Conservation (phyloP, 2,329 filamentous ascomycete species). For the Penicillium sp. region DNA sequence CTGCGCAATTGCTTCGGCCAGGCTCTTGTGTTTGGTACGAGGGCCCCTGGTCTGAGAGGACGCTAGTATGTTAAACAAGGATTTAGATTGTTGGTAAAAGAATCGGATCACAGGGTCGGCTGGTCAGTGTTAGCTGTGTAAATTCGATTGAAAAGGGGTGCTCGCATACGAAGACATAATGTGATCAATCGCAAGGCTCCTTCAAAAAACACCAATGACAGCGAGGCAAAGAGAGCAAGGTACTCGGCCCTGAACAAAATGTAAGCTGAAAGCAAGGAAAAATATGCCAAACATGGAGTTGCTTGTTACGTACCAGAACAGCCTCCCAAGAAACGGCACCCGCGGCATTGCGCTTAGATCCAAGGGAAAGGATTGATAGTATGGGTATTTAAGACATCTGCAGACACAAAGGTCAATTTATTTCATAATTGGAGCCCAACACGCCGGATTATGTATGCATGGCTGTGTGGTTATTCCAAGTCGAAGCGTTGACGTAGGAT, state of each 20-base stretch:
- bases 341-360: slow-evolving; percentile 45
- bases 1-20: slow-evolving; percentile 74
- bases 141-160: background rate
- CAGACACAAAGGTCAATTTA: background rate
- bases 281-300: background rate
- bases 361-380: background rate
- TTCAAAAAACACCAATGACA: slow-evolving; percentile 78
- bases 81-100: slow-evolving; percentile 76
- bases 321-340: slow-evolving; percentile 61
- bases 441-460: background rate
- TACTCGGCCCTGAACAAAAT: slow-evolving; percentile 67
- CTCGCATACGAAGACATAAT: slow-evolving; percentile 70
- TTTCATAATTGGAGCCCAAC: background rate
- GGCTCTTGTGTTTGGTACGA: slow-evolving; percentile 63
- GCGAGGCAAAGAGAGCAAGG: slow-evolving; percentile 76
- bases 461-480: background rate
- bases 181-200: slow-evolving; percentile 80
- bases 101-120: slow-evolving; percentile 75
- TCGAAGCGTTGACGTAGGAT: background rate
- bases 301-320: slow-evolving; percentile 44
- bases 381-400: background rate
- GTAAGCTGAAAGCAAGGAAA: background rate
- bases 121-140: slow-evolving; percentile 34
- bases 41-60: slow-evolving; percentile 66
- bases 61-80: slow-evolving; percentile 74